phyloP scores from a whole-genome alignment of 345 rosid species.

The Gossypium rotundifolium region DNA sequence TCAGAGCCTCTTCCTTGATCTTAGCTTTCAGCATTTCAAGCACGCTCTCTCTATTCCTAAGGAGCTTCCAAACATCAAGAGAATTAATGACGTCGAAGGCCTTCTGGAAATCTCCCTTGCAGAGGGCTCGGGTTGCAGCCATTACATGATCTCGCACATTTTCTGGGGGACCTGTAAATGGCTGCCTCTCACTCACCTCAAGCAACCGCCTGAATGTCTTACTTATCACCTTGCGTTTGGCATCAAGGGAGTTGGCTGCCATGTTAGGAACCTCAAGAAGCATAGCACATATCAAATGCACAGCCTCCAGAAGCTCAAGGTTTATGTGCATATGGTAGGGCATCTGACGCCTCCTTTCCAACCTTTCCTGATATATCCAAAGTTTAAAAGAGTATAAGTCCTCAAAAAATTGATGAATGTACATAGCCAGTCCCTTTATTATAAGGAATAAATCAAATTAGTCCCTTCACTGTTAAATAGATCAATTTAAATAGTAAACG shows the following conservation, averaged over 20 bases:
- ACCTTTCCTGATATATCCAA: conserved; percentile 54
- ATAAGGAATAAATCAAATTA: too few species aligned
- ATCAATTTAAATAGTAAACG: too few species aligned
- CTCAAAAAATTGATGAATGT: neutral
- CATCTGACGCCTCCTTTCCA: conserved; percentile 91
- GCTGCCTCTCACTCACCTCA: conserved; percentile 70
- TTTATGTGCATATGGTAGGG: conserved; percentile 97
- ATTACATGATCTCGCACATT: conserved; percentile 83
- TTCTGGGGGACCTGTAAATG: conserved; percentile 83
- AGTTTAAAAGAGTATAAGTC: neutral
- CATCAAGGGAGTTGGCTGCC: conserved; percentile 67
- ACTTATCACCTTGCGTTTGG: conserved; percentile 66
- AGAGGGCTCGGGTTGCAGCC: conserved; percentile 80
- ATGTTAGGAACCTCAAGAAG: conserved; percentile 89
- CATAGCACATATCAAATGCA: conserved; percentile 88
- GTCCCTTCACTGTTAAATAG: too few species aligned
- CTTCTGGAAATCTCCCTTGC: conserved; percentile 68
- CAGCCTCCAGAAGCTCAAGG: conserved; percentile 89
- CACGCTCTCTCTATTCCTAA: conserved; percentile 45
- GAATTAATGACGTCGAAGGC: conserved; percentile 57
- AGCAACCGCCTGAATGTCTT: conserved; percentile 74
- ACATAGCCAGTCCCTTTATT: too few species aligned
- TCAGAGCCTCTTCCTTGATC: conserved; percentile 83
- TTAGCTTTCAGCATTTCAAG: conserved; percentile 71
- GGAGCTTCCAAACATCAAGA: conserved; percentile 76